Conservation (phyloP, 345 rosid species). For the Hevea brasiliensis region DNA sequence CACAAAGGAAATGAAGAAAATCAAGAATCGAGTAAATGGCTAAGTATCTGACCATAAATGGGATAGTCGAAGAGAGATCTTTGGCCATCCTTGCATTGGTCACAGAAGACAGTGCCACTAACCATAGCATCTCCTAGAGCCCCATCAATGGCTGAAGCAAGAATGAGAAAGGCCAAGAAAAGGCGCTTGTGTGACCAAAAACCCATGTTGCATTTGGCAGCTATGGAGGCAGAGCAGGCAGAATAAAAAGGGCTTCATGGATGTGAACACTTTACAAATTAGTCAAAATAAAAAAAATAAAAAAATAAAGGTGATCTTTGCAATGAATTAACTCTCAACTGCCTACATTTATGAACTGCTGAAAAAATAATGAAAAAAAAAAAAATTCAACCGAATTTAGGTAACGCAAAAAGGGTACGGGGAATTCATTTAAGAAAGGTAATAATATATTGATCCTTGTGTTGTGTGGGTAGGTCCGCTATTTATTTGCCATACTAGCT, state of each 20-base stretch:
- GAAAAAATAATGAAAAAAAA: not conserved
- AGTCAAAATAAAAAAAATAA: conserved; percentile 18
- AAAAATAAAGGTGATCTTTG: conserved; percentile 9
- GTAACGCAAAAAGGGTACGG: conserved; percentile 2
- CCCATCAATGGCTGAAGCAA: conserved; percentile 50
- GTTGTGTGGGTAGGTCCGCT: not conserved
- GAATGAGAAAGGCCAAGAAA: conserved; percentile 43
- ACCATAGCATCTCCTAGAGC: conserved; percentile 57
- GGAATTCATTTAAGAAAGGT: conserved; percentile 12
- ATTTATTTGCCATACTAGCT: not conserved
- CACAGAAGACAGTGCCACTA: conserved; percentile 75
- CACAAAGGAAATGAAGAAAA: not conserved
- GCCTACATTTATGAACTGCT: conserved; percentile 44
- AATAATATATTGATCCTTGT: not conserved
- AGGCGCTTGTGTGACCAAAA: conserved; percentile 28
- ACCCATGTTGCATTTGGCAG: conserved; percentile 35
- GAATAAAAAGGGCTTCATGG: not conserved
- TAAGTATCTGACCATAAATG: conserved; percentile 43
- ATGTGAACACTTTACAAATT: conserved; percentile 5
- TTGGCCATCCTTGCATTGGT: conserved; percentile 89
- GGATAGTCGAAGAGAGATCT: conserved; percentile 76
- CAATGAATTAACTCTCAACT: conserved; percentile 52
- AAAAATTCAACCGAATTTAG: not conserved
- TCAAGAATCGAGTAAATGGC: too few species aligned
- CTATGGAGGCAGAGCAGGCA: not conserved